Base-by-base conservation (phyloP, 169 alveolate species). In the Amoebophrya sp. region DNA sequence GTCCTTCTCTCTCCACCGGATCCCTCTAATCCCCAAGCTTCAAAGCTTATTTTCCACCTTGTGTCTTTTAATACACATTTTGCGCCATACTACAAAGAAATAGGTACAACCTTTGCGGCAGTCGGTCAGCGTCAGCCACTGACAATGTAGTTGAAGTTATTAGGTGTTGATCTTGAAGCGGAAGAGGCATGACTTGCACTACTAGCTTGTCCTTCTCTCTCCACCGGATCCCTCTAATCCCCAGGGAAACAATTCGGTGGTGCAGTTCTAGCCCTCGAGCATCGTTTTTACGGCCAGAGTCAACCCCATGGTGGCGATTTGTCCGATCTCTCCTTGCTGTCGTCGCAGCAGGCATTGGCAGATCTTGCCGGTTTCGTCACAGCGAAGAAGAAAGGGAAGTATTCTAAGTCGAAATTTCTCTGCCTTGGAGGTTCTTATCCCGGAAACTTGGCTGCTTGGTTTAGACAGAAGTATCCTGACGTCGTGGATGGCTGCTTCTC, bases 371-470 rank as follows among this genome's bases (percentile, higher is more conserved):
- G 33, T 36, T 65, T 65, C 26, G 83, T 65, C 36, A 6, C 10
- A 18, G 65, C 65, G 65, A 6, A 47, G 65, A 47, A 47, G 65
- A 18, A 47, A 6, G 65, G 65, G 65, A 65, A 26, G 2, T 65
- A 65, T 36, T 29, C 83, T 36, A 26, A 65, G 38, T 12, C 36
- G 2, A 65, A 65, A 36, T 65, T 65, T 18, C 18, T 65, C 33
- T 65, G 83, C n/a, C 83, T 65, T 10, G 83, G 83, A 29, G 83
- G 83, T 36, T 65, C 83, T 6, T 65, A 65, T 18, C 83, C 83
- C 10, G 83, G 83, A 12, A 65, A 65, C 83, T 36, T 65, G 36
- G 83, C 83, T 6, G 83, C 83, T 10, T 65, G 83, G 83, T 65
- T 65, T 36, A 29, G 83, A 36, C 83, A 65, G n/a, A 65, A 65